phyloP scores from a whole-genome alignment of 73 alveolate species.

The Paramecium octaurelia region DNA sequence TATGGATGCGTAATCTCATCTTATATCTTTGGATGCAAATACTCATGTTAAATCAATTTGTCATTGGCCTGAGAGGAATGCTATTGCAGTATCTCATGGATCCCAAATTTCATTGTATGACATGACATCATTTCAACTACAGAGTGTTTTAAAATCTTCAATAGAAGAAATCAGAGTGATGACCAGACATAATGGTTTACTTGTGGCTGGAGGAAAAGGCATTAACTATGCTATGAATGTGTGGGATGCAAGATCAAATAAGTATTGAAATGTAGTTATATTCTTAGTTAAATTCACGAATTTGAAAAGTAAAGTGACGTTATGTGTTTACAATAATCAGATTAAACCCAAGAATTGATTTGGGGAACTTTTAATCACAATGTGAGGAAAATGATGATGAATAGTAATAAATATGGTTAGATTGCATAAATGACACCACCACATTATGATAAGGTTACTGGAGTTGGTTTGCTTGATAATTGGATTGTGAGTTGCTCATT shows the following conservation, averaged over 20 bases:
- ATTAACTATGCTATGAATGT: not conserved
- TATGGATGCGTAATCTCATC: not conserved
- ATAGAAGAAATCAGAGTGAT: slow-evolving; percentile 32
- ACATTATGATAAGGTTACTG: slow-evolving; percentile 51
- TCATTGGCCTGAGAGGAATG: slow-evolving; percentile 48
- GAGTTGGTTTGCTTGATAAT: slow-evolving; percentile 16
- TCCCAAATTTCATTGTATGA: not conserved
- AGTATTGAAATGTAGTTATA: not conserved
- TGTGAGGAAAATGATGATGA: not conserved
- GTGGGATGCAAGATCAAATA: slow-evolving; percentile 30
- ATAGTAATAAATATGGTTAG: not conserved
- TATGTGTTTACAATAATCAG: not conserved
- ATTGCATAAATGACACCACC: slow-evolving; percentile 15
- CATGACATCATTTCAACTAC: not conserved
- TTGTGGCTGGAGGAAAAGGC: slow-evolving; percentile 40
- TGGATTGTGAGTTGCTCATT: slow-evolving; percentile 33
- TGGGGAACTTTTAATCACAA: slow-evolving; percentile 49
- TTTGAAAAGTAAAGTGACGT: slow-evolving; percentile 1
- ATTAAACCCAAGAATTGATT: not conserved
- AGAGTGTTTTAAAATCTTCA: not conserved
- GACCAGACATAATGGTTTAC: not conserved
- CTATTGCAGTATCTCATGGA: slow-evolving; percentile 25
- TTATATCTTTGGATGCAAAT: not conserved
- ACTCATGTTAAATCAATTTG: not conserved
- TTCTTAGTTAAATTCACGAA: not conserved